Evolutionary conservation across 2,329 filamentous ascomycete species (phyloP).

Genomic region (Chrysosporium queenslandicum): DNA sequence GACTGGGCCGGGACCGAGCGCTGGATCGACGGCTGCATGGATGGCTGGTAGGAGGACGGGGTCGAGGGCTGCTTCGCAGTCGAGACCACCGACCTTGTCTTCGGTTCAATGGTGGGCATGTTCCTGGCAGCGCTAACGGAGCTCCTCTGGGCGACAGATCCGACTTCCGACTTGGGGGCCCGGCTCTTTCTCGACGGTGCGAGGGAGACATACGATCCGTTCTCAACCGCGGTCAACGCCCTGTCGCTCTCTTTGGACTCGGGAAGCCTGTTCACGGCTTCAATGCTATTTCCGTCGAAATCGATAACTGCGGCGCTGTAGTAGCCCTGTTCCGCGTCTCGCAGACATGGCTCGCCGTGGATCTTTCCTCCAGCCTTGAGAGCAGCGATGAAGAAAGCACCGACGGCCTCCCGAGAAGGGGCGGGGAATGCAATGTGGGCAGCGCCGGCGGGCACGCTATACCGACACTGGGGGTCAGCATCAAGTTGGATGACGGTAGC

Average conservation of each 20-base stretch:
- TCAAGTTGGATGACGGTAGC: background rate
- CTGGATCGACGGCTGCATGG: slow-evolving; percentile 12
- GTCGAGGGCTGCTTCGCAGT: slow-evolving; percentile 1
- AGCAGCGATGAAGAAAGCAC: slow-evolving; percentile 61
- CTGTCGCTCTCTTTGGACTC: slow-evolving; percentile 22
- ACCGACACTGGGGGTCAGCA: slow-evolving; percentile 19
- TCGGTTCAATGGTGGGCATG: slow-evolving; percentile 12
- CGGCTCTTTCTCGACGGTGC: slow-evolving; percentile 21
- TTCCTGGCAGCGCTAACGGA: slow-evolving; percentile 19
- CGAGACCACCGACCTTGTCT: slow-evolving; percentile 15
- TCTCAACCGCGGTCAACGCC: slow-evolving; percentile 30
- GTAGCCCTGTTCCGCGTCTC: slow-evolving; percentile 46
- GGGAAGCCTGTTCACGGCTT: slow-evolving; percentile 46
- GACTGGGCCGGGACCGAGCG: slow-evolving; percentile 27
- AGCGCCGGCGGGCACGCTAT: slow-evolving; percentile 42
- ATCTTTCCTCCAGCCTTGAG: slow-evolving; percentile 54
- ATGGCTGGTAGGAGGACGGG: slow-evolving; percentile 15
- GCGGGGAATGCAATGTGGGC: slow-evolving; percentile 61
- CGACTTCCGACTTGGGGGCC: slow-evolving; percentile 24
- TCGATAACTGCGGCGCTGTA: slow-evolving; percentile 60
- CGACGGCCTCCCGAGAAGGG: slow-evolving; percentile 53
- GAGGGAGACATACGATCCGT: slow-evolving; percentile 32
- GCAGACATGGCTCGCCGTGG: slow-evolving; percentile 46
- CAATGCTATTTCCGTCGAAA: slow-evolving; percentile 74
- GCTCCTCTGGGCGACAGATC: slow-evolving; percentile 18